These are phyloP conservation scores for Aspergillus neoniger DNA, from an alignment of 2,329 filamentous ascomycete genomes.

Conservation along the genomic window DNA sequence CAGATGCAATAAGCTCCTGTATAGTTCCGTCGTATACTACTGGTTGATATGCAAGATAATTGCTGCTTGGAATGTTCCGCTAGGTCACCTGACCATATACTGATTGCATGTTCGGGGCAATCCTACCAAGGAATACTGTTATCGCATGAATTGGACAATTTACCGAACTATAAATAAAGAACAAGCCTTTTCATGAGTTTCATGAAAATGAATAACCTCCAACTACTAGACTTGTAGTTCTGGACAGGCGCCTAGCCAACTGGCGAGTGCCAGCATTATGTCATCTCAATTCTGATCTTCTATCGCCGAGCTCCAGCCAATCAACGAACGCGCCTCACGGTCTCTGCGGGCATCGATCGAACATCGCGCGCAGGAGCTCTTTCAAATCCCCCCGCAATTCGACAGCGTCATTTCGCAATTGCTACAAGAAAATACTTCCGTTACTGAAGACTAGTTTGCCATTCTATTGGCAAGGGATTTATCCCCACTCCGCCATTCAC, in stretches of 20 bases:
- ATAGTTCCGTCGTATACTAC: neutral
- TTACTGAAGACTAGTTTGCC: neutral
- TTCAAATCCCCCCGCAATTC: neutral
- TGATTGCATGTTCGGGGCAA: neutral
- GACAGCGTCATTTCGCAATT: neutral
- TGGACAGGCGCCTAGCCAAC: neutral
- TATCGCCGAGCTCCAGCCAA: neutral
- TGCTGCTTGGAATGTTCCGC: neutral
- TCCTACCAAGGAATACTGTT: no score
- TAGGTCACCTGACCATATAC: conserved; percentile 6
- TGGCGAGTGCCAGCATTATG: neutral
- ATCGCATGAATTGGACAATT: no score
- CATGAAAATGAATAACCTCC: accelerated
- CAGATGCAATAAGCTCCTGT: neutral
- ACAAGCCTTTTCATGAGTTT: no score
- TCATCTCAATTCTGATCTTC: neutral
- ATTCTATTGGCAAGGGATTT: neutral
- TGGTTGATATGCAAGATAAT: neutral
- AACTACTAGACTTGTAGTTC: no score
- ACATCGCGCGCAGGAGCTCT: conserved; percentile 1
- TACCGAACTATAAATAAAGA: no score
- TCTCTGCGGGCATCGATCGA: neutral
- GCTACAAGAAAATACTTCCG: neutral
- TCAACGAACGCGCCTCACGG: neutral
- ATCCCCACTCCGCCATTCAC: conserved; percentile 10